phyloP scores from a whole-genome alignment of 805 yeast species.

The Wickerhamomyces bisporus region DNA sequence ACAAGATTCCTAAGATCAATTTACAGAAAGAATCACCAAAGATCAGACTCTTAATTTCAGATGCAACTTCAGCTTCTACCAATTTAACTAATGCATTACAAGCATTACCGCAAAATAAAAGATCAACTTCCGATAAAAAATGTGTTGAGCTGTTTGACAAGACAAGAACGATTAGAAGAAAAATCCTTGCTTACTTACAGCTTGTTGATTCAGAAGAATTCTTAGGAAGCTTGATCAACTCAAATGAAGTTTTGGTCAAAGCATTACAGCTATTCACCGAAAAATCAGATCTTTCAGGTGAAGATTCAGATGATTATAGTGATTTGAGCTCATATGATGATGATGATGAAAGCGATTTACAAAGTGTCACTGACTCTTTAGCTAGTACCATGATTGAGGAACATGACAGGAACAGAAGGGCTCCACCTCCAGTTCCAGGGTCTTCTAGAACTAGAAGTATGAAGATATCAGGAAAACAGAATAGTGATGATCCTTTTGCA shows the following conservation, averaged over 20 bases:
- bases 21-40: constrained; percentile 67
- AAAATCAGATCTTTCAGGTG: constrained; percentile 38
- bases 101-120: constrained; percentile 33
- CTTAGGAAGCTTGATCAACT: constrained; percentile 79
- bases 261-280: constrained; percentile 68
- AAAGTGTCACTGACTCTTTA: constrained; percentile 21
- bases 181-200: constrained; percentile 77
- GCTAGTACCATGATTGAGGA: constrained; percentile 25
- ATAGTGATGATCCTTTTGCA: constrained; percentile 46
- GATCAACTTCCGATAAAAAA: constrained; percentile 56
- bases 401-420: constrained; percentile 15
- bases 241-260: constrained; percentile 83
- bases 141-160: constrained; percentile 66
- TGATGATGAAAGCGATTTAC: constrained; percentile 32
- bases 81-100: constrained; percentile 57
- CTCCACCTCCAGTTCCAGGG: constrained; percentile 17
- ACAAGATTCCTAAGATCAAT: constrained; percentile 62
- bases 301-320: constrained; percentile 37
- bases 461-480: constrained; percentile 10
- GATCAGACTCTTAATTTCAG: constrained; percentile 63
- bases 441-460: background rate
- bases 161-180: constrained; percentile 71
- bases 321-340: constrained; percentile 24
- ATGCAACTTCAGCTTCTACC: constrained; percentile 70
- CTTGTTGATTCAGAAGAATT: constrained; percentile 79